Percentiles rank a stretch among this genome's conserved stretches.
phyloP scores from a whole-genome alignment of 805 yeast genomes.

The Zygoascus biomembranicola region DNA sequence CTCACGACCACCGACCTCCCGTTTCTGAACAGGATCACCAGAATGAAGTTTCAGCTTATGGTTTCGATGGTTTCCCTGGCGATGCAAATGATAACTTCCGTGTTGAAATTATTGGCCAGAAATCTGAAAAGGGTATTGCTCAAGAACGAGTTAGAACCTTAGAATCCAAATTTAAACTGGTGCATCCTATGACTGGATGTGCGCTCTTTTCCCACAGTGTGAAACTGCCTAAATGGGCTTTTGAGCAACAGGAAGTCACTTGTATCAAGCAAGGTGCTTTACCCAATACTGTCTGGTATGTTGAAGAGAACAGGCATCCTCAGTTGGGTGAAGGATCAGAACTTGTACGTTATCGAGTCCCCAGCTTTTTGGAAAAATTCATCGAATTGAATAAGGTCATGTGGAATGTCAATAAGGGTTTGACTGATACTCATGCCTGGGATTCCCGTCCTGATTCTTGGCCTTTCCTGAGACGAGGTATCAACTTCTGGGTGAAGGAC shows the following conservation, averaged over 20 bases:
- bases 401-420: constrained; percentile 41
- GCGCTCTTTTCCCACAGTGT: constrained; percentile 62
- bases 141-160: constrained; percentile 42
- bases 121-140: constrained; percentile 30
- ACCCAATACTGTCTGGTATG: constrained; percentile 62
- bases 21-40: constrained; percentile 86
- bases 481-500: constrained; percentile 44
- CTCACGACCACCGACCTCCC: constrained; percentile 74
- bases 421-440: constrained; percentile 42
- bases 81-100: constrained; percentile 66
- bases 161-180: constrained; percentile 61
- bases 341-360: constrained; percentile 26
- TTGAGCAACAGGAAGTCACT: constrained; percentile 76
- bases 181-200: constrained; percentile 63
- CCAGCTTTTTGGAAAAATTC: constrained; percentile 43
- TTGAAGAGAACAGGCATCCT: constrained; percentile 61
- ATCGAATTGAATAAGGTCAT: constrained; percentile 49
- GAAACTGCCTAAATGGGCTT: constrained; percentile 78
- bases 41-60: constrained; percentile 69
- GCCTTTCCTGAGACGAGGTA: constrained; percentile 54
- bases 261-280: constrained; percentile 70
- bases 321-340: constrained; percentile 31
- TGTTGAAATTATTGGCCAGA: constrained; percentile 41
- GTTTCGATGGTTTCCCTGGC: constrained; percentile 53
- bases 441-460: constrained; percentile 53